These are phyloP conservation scores for Jamesozyma hellenica DNA, from an alignment of 805 yeast genomes.

Conservation along the genomic window DNA sequence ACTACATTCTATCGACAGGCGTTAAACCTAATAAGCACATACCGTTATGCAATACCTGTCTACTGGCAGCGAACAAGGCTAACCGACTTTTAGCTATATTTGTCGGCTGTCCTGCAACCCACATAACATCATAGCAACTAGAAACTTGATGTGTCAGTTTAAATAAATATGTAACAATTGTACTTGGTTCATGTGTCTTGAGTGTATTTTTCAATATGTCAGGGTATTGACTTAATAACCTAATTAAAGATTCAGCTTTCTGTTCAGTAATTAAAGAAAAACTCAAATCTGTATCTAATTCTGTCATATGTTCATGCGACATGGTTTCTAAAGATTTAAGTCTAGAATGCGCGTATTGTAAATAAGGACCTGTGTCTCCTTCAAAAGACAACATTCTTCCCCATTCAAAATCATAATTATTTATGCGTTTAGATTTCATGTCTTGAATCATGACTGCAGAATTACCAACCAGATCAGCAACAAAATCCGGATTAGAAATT, in stretches of 20 bases:
- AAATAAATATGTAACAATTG: constrained; percentile 86
- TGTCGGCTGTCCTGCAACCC: constrained; percentile 93
- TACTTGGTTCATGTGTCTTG: constrained; percentile 82
- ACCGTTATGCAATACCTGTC: constrained; percentile 83
- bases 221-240: constrained; percentile 80
- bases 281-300: constrained; percentile 39
- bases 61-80: constrained; percentile 81
- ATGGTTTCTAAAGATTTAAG: constrained; percentile 87
- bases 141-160: constrained; percentile 90
- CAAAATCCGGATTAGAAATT: constrained; percentile 84
- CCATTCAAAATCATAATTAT: constrained; percentile 95
- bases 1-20: constrained; percentile 92
- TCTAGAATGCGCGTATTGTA: constrained; percentile 96
- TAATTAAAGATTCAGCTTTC: constrained; percentile 57
- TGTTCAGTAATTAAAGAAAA: constrained; percentile 56
- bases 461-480: constrained; percentile 91
- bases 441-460: constrained; percentile 98
- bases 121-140: constrained; percentile 88
- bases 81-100: constrained; percentile 82
- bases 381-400: constrained; percentile 95
- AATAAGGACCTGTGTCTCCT: constrained; percentile 98
- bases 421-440: constrained; percentile 92
- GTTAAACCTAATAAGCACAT: constrained; percentile 82
- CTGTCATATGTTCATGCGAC: constrained; percentile 39
- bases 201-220: constrained; percentile 76